A percentile compares a stretch with the other conserved stretches of the same genome.
Conservation (phyloP, 768 basidiomycete species). For the Basidioascus undulatus region DNA sequence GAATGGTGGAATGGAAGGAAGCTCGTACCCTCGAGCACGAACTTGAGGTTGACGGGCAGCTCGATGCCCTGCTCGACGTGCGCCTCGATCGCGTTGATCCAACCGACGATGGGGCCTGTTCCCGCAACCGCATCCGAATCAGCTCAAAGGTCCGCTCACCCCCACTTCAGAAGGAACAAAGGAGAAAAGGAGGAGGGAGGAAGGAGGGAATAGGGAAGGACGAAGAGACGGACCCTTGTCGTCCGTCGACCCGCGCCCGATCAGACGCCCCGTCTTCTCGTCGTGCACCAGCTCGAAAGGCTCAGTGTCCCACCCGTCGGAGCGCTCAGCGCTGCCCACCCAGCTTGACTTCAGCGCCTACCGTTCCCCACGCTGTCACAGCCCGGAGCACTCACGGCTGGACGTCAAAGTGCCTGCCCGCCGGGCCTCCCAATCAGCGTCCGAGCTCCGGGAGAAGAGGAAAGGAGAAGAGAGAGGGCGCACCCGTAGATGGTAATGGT, state of each 20-base stretch:
- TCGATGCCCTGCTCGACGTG: conserved; percentile 38
- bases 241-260: conserved; percentile 69
- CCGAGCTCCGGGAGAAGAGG: no score
- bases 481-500: conserved; percentile 77
- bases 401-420: neutral
- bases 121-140: neutral
- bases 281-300: conserved; percentile 49
- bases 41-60: conserved; percentile 68
- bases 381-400: no score
- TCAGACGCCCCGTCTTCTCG: conserved; percentile 32
- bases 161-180: neutral
- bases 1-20: no score
- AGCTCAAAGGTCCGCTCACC: neutral
- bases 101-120: conserved; percentile 18
- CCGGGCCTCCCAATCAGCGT: no score
- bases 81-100: conserved; percentile 74
- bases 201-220: no score
- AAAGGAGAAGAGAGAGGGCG: no score
- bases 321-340: no score
- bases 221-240: no score
- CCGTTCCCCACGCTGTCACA: no score
- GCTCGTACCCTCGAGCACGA: conserved; percentile 67
- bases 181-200: no score
- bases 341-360: no score
- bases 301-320: conserved; percentile 70